phyloP scores from a whole-genome alignment of 768 basidiomycete genomes.

The Multifurca ochricompacta region DNA sequence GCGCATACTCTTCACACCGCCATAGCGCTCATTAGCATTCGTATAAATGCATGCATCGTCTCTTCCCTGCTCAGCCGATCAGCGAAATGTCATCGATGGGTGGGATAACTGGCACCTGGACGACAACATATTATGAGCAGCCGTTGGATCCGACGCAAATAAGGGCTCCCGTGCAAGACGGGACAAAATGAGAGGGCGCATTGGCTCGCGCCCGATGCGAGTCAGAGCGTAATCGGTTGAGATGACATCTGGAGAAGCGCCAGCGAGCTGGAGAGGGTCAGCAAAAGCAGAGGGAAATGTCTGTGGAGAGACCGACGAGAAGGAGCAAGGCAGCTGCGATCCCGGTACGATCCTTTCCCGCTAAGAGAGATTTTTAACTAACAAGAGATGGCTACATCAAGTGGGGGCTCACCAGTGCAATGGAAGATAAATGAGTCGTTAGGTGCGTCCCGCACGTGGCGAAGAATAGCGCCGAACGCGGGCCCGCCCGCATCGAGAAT shows the following conservation, averaged over 20 bases:
- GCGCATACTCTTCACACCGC: constrained; percentile 60
- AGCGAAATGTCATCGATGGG: neutral
- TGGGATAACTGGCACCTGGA: constrained; percentile 47
- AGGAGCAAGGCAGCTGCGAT: constrained; percentile 65
- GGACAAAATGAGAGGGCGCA: constrained; percentile 59
- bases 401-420: constrained; percentile 48
- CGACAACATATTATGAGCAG: constrained; percentile 77
- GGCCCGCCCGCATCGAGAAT: constrained; percentile 66
- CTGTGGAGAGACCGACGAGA: constrained; percentile 38
- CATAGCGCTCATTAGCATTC: constrained; percentile 55
- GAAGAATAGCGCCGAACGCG: constrained; percentile 63
- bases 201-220: constrained; percentile 72
- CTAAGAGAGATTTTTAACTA: constrained; percentile 29
- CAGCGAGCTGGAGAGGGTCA: constrained; percentile 49
- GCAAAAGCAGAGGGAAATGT: neutral
- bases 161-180: constrained; percentile 63
- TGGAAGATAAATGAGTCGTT: constrained; percentile 62
- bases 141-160: constrained; percentile 65
- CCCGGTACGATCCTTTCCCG: constrained; percentile 80
- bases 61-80: constrained; percentile 40
- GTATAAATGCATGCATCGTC: constrained; percentile 69
- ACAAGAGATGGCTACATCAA: neutral
- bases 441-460: constrained; percentile 66
- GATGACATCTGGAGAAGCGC: constrained; percentile 56
- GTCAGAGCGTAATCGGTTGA: constrained; percentile 73